Evolutionary conservation across 257 asterid species (phyloP), one percentile per base, ranked within the genome.

Genomic region (Nemophila menziesii): DNA sequence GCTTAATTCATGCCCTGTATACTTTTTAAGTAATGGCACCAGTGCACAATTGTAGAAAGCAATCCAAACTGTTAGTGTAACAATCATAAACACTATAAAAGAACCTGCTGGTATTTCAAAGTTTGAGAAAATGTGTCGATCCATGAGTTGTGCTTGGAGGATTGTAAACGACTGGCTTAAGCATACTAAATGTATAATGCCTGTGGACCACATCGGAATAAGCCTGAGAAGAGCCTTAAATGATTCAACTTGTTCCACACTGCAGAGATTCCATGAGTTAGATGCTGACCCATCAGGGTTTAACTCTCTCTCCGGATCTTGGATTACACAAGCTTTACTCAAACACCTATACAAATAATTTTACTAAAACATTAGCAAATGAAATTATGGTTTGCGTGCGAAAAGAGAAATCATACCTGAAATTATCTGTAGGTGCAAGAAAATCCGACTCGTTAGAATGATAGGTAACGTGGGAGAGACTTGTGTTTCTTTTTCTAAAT

Each of bases 21-120:
- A 16, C 17, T 39, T 33, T 9, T 43, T 21, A 34, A 61, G 43
- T 16, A 53, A 38, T 17, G 53, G 62, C 9, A 55, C 55, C 20
- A 54, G 14, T 7, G 47, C 37, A 2, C 52, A 55, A 38, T 61
- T 55, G 1, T 54, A 61, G 5, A 61, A 17, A 12, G 27, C 22
- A 3, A 54, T 16, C 62, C 62, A 54, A 7, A 48, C 16, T 22
- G 52, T 48, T 16, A 42, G 21, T 5, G 52, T 22, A 17, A 42
- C n/a, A 2, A 54, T 5, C 22, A 43, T 0, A 20, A 61, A 54
- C 21, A 37, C 39, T 36, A 34, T 23, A 20, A 61, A 54, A 12
- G 56, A 61, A 37, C 56, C 61, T 29, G 67, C 55, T 2, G 61
- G 67, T 18, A 61, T 38, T 33, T 61, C 42, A 2, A 61, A 24